Evolutionary conservation across 345 rosid genomes (phyloP), one percentile per base, ranked within the genome.

Genomic region (Clarkia xantiana): DNA sequence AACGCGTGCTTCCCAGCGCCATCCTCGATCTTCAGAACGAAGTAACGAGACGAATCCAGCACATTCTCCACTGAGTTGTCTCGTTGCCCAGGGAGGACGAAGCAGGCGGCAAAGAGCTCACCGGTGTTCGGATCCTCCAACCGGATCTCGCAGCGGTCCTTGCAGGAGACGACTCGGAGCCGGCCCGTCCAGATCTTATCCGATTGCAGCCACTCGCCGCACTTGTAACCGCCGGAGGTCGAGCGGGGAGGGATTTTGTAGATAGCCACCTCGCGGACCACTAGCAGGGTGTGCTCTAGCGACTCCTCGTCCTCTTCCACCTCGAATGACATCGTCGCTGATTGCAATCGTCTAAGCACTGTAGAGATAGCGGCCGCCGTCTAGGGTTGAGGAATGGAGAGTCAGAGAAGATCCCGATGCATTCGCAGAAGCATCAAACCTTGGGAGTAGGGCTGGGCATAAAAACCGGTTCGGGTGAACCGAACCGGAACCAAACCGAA

Each of bases 121-220:
- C 74, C 94, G 18, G 96, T 73, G 72, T 66, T 78, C 17, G 99
- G 84, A 62, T 91, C 96, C 76, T 91, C 98, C 13, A 91, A 74
- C 0, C 90, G 94, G 78, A 91, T 91, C 95, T 91, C 96, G 69
- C 98, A 86, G 9, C 96, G 89, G 53, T 84, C 94, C 58, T 82
- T 82, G 67, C 85, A 84, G 22, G 98, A 86, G 1, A 91, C 98
- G 29, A 91, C 96, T 11, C 98, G 90, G 62, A 91, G 94, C 7
- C 98, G 67, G 14, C 98, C 98, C 11, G 95, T 60, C 96, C 98
- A 91, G 87, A 86, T 91, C 98, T 87, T 91, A 59, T 91, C 95
- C 51, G 98, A 78, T 53, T 91, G 98, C 38, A 91, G 71, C 98
- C 98, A 91, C 61, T 91, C 98, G 17, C 98, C 96, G 73, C 98